phyloP scores from a whole-genome alignment of 2,329 filamentous ascomycete genomes.

The Xylariomycetidae sp. region DNA sequence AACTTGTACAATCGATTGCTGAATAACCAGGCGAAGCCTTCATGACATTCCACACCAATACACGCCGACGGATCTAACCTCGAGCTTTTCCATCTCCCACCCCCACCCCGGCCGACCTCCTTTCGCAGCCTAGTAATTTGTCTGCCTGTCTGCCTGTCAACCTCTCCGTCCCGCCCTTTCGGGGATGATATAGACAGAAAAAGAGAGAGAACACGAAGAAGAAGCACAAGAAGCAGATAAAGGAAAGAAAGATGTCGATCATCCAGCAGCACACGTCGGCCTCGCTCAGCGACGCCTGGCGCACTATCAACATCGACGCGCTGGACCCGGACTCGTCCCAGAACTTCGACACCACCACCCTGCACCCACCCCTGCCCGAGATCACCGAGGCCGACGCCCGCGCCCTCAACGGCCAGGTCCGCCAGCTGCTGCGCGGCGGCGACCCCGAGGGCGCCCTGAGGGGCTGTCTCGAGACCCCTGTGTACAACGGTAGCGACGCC shows the following conservation, averaged over 20 bases:
- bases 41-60: too few relatives aligned
- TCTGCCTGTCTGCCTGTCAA: too few relatives aligned
- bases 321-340: slow-evolving; percentile 82
- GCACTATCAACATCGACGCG: slow-evolving; percentile 91
- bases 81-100: too few relatives aligned
- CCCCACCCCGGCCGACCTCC: too few relatives aligned
- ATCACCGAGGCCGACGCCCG: slow-evolving; percentile 75
- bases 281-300: slow-evolving; percentile 62
- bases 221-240: too few relatives aligned
- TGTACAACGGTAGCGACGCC: slow-evolving; percentile 59
- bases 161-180: too few relatives aligned
- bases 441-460: slow-evolving; percentile 83
- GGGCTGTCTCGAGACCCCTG: slow-evolving; percentile 78
- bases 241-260: slow-evolving; percentile 50
- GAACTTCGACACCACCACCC: slow-evolving; percentile 86
- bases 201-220: too few relatives aligned
- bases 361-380: slow-evolving; percentile 72
- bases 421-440: slow-evolving; percentile 80
- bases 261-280: slow-evolving; percentile 61
- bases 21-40: too few relatives aligned
- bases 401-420: slow-evolving; percentile 71
- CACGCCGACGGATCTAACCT: too few relatives aligned
- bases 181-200: too few relatives aligned
- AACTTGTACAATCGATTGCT: too few relatives aligned
- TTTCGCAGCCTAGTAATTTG: too few relatives aligned